These are phyloP conservation scores for Cladosporium sp. DNA, from an alignment of 2,329 filamentous ascomycete species.

Conservation along the genomic window DNA sequence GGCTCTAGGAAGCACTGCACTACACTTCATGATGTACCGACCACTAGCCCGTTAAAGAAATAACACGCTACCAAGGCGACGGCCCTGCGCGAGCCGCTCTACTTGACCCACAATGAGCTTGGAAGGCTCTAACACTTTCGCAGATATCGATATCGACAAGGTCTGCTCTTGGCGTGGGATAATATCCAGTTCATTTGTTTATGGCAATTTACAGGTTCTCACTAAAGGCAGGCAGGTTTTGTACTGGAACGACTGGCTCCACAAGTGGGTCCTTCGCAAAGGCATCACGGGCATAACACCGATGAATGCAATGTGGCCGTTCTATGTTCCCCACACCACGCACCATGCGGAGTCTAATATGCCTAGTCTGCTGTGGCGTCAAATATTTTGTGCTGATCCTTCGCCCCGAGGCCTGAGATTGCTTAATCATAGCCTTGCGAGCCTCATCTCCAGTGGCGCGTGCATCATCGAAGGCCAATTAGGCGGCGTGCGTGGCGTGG, in stretches of 20 bases:
- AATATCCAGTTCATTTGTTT: neutral
- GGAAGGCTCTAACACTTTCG: neutral
- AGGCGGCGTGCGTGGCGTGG: neutral
- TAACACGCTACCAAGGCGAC: conserved; percentile 4
- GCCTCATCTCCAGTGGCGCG: neutral
- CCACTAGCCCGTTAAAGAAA: neutral
- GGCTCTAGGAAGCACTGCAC: neutral
- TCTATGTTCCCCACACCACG: neutral
- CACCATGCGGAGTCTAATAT: neutral
- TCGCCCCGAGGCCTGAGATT: neutral
- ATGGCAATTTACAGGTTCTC: neutral
- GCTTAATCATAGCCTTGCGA: neutral
- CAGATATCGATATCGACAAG: neutral
- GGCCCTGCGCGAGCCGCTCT: neutral
- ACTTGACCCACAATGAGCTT: neutral
- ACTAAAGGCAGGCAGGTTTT: neutral
- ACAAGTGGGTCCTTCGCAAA: neutral
- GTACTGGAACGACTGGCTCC: neutral
- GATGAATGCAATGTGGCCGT: neutral
- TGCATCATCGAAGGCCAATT: neutral
- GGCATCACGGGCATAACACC: neutral
- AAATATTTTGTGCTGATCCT: neutral
- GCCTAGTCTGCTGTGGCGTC: neutral
- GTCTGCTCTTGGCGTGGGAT: neutral
- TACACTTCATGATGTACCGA: neutral